Evolutionary conservation across 495 filamentous ascomycete genomes (phyloP), one percentile per base, ranked within the genome.

Genomic region (Xylaria scruposa): DNA sequence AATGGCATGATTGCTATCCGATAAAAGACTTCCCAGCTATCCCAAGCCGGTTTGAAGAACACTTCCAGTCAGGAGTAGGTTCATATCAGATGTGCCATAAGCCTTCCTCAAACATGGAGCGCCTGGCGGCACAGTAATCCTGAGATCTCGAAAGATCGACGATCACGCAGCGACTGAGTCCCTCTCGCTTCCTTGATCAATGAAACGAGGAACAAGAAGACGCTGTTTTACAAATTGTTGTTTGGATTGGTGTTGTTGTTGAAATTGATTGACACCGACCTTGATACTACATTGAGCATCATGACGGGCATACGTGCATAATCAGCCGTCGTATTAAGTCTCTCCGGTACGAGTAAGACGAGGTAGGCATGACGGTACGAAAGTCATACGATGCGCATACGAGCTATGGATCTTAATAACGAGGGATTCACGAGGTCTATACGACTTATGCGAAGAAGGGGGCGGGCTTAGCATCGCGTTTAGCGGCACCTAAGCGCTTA

Each of bases 351-450:
- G 15, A 47, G 17, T 4, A 47, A 17, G 17, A 47, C 6, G 46
- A 49, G 29, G 19, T 60, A 38, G 31, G 58, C 38, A 13, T 33
- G 24, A 38, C 8, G 7, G 38, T 60, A 60, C 58, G 58, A 38
- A 33, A 40, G 40, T 17, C 7, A 64, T 44, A 64, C 61, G 61
- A 64, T 26, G 40, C 19, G 29, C 31, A 38, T 68, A 68, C 66
- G 66, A 58, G 66, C 21, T 56, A 38, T 56, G 49, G 64, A 53
- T 53, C 64, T 67, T 19, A 40, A 21, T 67, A 67, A 54, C 46
- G 46, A 67, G 42, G 64, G 2, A 38, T 17, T 44, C 13, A 29
- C 15, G 15, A 15, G 51, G 53, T 31, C 12, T 8, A 47, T 69
- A 61, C 67, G 56, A 69, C 24, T 31, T 33, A 44, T 33, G 51